phyloP scores from a whole-genome alignment of 345 rosid genomes.

The Isatis tinctoria region DNA sequence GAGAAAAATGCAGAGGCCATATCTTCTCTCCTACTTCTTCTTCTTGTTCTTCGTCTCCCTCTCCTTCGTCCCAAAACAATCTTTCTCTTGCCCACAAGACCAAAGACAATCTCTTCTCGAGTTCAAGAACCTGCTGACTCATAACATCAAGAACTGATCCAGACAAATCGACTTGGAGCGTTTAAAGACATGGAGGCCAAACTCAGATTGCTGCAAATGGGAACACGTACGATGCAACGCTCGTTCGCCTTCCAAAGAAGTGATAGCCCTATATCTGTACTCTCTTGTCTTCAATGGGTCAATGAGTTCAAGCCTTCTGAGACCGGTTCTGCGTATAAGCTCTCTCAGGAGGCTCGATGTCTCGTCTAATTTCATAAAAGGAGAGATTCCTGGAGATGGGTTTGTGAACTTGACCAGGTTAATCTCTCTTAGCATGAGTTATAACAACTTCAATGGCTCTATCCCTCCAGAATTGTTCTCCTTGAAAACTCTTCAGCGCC shows the following conservation, averaged over 20 bases:
- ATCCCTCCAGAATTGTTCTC: constrained; percentile 29
- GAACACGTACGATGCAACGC: constrained; percentile 5
- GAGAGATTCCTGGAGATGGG: constrained; percentile 34
- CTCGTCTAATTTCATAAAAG: constrained; percentile 13
- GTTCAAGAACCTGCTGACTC: constrained; percentile 9
- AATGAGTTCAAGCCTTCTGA: constrained; percentile 13
- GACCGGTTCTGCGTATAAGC: constrained; percentile 8
- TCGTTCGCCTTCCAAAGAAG: neutral
- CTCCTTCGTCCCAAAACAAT: neutral
- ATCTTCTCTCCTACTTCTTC: constrained; percentile 8
- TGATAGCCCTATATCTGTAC: neutral
- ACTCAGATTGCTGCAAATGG: constrained; percentile 31
- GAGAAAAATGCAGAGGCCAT: constrained; percentile 4
- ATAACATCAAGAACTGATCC: neutral
- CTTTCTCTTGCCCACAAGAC: constrained; percentile 12
- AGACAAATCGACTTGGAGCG: neutral
- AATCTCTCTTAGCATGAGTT: constrained; percentile 24
- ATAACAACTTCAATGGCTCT: constrained; percentile 32
- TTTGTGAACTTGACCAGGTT: constrained; percentile 34
- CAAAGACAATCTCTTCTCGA: constrained; percentile 22
- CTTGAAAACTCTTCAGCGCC: constrained; percentile 16
- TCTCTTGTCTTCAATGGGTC: neutral
- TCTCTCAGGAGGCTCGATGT: constrained; percentile 4
- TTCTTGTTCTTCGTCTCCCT: neutral
- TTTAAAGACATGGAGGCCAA: constrained; percentile 17